phyloP scores from a whole-genome alignment of 163 green algal species.

The Scenedesmus sp. region DNA sequence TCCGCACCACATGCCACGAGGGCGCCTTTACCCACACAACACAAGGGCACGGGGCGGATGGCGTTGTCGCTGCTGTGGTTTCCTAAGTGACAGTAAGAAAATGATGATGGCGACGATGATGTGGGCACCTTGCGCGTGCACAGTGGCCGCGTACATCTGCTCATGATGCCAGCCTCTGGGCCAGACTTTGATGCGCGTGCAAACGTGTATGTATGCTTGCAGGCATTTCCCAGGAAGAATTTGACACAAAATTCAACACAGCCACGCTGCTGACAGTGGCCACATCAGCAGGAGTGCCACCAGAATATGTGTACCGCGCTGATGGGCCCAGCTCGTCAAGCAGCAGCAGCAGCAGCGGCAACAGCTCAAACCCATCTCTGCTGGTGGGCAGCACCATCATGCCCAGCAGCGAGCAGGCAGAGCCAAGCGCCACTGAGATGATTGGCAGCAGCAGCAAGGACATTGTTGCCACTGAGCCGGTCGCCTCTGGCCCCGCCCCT shows the following conservation, averaged over 20 bases:
- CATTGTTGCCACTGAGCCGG: neutral
- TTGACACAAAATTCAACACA: neutral
- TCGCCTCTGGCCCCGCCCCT: neutral
- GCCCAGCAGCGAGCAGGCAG: neutral
- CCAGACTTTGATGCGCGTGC: too few relatives aligned
- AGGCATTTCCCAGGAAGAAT: neutral
- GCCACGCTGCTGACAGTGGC: neutral
- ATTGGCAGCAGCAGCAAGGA: neutral
- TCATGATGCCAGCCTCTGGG: too few relatives aligned
- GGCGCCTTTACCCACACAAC: too few relatives aligned
- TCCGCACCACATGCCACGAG: too few relatives aligned
- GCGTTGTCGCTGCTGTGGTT: too few relatives aligned
- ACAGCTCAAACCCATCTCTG: neutral
- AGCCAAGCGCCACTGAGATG: neutral
- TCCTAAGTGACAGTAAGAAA: too few relatives aligned
- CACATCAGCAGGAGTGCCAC: neutral
- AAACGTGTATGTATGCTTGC: neutral
- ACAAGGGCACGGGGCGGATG: too few relatives aligned
- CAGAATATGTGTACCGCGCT: neutral
- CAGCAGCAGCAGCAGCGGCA: slow-evolving; percentile 1
- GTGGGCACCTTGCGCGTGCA: too few relatives aligned
- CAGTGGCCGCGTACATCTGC: too few relatives aligned
- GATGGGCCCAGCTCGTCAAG: neutral
- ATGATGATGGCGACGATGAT: too few relatives aligned
- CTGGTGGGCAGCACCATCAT: neutral